Conservation (phyloP, 257 asterid genomes). For the Solanum boliviense region DNA sequence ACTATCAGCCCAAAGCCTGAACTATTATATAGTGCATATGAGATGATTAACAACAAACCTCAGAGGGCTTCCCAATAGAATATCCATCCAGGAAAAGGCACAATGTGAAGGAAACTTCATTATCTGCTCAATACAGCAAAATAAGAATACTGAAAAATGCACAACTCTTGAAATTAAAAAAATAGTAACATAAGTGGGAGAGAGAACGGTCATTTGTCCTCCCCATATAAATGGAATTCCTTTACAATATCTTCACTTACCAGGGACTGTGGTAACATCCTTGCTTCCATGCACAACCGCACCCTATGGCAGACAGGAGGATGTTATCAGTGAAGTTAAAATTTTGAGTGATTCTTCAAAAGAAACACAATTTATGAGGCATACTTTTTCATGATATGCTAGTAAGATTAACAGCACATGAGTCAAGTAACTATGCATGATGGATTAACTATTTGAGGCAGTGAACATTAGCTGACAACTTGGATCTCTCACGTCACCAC, state of each 20-base stretch:
- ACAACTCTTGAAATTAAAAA: background rate
- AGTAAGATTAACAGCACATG: background rate
- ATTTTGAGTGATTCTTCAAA: background rate
- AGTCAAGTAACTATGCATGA: background rate
- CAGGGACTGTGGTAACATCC: conserved; percentile 21
- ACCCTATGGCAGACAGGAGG: conserved; percentile 20
- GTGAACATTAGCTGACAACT: background rate
- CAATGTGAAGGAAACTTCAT: conserved; percentile 65
- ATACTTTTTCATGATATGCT: background rate
- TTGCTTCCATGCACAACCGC: conserved; percentile 22
- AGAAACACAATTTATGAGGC: background rate
- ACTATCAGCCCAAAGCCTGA: background rate
- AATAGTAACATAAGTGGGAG: background rate
- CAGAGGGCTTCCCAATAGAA: conserved; percentile 56
- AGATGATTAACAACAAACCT: conserved; percentile 42
- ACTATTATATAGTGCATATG: background rate
- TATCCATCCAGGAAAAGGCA: conserved; percentile 82
- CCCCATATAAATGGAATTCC: background rate
- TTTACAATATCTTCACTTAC: conserved; percentile 20
- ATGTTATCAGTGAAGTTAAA: background rate
- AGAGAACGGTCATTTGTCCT: background rate
- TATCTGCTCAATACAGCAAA: conserved; percentile 29
- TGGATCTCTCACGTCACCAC: background rate
- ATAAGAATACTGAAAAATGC: background rate
- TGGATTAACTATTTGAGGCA: background rate